Conservation (phyloP, 345 rosid species). For the Linum lewisii region DNA sequence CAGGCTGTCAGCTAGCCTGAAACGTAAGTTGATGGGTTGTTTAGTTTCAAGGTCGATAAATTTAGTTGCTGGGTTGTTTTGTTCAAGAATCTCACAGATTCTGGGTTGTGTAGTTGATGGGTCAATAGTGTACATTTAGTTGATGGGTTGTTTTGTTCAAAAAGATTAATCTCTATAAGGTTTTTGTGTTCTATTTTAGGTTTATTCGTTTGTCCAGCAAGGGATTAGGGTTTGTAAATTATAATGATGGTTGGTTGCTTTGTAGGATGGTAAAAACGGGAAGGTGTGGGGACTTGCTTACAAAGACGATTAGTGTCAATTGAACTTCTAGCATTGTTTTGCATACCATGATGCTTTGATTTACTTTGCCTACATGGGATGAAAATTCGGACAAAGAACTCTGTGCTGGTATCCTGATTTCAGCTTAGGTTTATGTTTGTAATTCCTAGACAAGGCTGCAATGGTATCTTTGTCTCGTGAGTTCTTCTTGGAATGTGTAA, state of each 20-base stretch:
- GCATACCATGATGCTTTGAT: neutral
- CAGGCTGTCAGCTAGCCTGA: too few relatives aligned
- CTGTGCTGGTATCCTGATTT: neutral
- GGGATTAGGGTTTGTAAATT: neutral
- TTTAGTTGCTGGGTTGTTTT: too few relatives aligned
- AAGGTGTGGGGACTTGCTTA: constrained; percentile 94
- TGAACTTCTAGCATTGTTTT: neutral
- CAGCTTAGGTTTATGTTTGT: neutral
- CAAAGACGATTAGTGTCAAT: constrained; percentile 60
- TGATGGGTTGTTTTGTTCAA: too few relatives aligned
- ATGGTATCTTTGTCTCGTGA: too few relatives aligned
- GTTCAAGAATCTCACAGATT: too few relatives aligned
- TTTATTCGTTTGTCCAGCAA: neutral
- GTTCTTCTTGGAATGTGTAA: too few relatives aligned
- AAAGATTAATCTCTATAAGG: constrained; percentile 96
- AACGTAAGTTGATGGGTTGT: too few relatives aligned
- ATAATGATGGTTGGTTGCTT: neutral
- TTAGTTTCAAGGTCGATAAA: too few relatives aligned
- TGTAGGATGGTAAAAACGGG: constrained; percentile 90
- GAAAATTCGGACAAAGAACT: too few relatives aligned
- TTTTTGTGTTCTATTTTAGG: constrained; percentile 4
- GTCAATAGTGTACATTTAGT: too few relatives aligned
- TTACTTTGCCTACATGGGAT: too few relatives aligned
- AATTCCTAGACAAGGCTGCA: neutral
- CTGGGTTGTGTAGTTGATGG: too few relatives aligned